These are phyloP conservation scores for Kuraishia borneana DNA, from an alignment of 805 yeast species.

Conservation along the genomic window DNA sequence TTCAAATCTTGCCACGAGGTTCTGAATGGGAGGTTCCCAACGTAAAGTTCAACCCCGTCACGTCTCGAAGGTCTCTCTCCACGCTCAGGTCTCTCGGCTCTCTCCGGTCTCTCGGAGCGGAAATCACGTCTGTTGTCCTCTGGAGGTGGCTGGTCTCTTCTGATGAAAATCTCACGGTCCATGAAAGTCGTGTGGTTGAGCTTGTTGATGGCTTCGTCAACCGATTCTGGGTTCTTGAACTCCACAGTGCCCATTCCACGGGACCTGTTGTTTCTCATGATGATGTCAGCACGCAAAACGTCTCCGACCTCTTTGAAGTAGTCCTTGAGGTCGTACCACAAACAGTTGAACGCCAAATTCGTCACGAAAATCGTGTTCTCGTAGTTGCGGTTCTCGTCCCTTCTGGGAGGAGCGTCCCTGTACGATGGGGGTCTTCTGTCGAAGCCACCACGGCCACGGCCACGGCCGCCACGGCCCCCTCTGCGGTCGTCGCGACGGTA, in stretches of 20 bases:
- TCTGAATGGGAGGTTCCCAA: slow-evolving; percentile 77
- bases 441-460: slow-evolving; percentile 19
- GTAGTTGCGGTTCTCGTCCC: slow-evolving; percentile 32
- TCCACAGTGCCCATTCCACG: slow-evolving; percentile 92
- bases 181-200: slow-evolving; percentile 52
- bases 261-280: slow-evolving; percentile 66
- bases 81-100: slow-evolving; percentile 12
- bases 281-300: slow-evolving; percentile 74
- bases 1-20: slow-evolving; percentile 76
- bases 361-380: slow-evolving; percentile 65
- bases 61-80: slow-evolving; percentile 5
- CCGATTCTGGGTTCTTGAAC: slow-evolving; percentile 53
- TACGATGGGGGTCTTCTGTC: slow-evolving; percentile 9
- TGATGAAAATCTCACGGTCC: slow-evolving; percentile 78
- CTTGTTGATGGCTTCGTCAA: slow-evolving; percentile 56
- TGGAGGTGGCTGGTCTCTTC: slow-evolving; percentile 88
- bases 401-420: neutral
- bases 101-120: no score
- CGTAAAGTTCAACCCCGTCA: slow-evolving; percentile 45
- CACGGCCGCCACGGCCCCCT: slow-evolving; percentile 8
- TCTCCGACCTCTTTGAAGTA: slow-evolving; percentile 51
- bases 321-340: slow-evolving; percentile 47
- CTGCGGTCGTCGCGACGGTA: neutral
- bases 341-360: slow-evolving; percentile 55
- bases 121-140: slow-evolving; percentile 17